Conservation (phyloP, 768 basidiomycete species). For the Collybia nuda region DNA sequence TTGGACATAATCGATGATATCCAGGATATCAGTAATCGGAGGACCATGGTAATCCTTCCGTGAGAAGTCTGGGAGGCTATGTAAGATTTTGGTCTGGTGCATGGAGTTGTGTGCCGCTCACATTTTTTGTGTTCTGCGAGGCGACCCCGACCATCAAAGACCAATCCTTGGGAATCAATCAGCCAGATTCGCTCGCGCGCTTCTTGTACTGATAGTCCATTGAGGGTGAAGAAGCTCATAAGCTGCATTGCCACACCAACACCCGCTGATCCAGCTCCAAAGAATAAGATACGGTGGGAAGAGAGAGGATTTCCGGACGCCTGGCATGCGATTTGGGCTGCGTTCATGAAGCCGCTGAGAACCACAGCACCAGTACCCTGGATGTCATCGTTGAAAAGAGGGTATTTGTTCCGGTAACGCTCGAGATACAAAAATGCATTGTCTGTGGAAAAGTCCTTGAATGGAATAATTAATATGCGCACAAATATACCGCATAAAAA, state of each 20-base stretch:
- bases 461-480: neutral
- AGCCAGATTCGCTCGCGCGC: constrained; percentile 79
- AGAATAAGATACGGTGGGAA: constrained; percentile 86
- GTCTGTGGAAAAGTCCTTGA: constrained; percentile 87
- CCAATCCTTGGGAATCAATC: constrained; percentile 84
- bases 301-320: constrained; percentile 68
- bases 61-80: constrained; percentile 63
- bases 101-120: constrained; percentile 23
- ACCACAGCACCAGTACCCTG: constrained; percentile 92
- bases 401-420: constrained; percentile 71
- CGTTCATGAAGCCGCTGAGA: constrained; percentile 87
- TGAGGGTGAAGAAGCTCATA: constrained; percentile 84
- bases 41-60: constrained; percentile 77
- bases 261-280: constrained; percentile 90
- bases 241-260: constrained; percentile 91
- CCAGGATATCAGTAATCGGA: constrained; percentile 70
- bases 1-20: constrained; percentile 78
- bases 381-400: constrained; percentile 89
- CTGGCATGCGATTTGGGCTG: constrained; percentile 71
- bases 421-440: constrained; percentile 87
- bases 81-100: constrained; percentile 4
- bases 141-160: constrained; percentile 71
- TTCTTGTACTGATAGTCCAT: constrained; percentile 75
- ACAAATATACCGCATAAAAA: neutral
- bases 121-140: constrained; percentile 86